Evolutionary conservation across 2,329 filamentous ascomycete species (phyloP).

Genomic region (Cladosporium sp.): DNA sequence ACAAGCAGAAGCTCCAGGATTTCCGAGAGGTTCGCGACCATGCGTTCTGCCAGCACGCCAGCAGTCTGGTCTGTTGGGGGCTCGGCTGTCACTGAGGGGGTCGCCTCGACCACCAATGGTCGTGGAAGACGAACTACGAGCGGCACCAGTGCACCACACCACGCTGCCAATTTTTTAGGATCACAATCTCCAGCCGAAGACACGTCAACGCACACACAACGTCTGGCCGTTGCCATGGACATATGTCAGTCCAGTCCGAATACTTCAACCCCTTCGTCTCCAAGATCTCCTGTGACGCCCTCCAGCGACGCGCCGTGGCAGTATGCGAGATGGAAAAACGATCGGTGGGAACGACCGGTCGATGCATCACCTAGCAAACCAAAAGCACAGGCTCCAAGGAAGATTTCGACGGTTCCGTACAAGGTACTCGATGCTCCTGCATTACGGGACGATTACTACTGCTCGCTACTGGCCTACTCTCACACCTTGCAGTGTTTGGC

Average conservation of each 20-base stretch:
- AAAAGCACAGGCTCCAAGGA: slow-evolving; percentile 18
- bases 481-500: slow-evolving; percentile 68
- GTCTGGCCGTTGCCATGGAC: slow-evolving; percentile 75
- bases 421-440: slow-evolving; percentile 77
- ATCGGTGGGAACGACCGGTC: neutral
- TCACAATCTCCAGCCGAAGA: slow-evolving; percentile 25
- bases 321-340: slow-evolving; percentile 2
- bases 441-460: slow-evolving; percentile 94
- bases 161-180: slow-evolving; percentile 53
- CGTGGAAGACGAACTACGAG: slow-evolving; percentile 61
- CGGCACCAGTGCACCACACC: slow-evolving; percentile 65
- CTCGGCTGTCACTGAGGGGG: slow-evolving; percentile 36
- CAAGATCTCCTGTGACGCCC: slow-evolving; percentile 9
- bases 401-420: slow-evolving; percentile 29
- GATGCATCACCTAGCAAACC: neutral
- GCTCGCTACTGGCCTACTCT: slow-evolving; percentile 83
- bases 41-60: slow-evolving; percentile 53
- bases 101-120: slow-evolving; percentile 50
- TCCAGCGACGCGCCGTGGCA: neutral
- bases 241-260: slow-evolving; percentile 66
- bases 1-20: slow-evolving; percentile 15
- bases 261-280: slow-evolving; percentile 32
- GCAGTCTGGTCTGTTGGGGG: slow-evolving; percentile 75
- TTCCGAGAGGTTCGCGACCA: slow-evolving; percentile 19
- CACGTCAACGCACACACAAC: slow-evolving; percentile 57